Conservation (phyloP, 108 stramenopile species). For the Cyclotella baltica region DNA sequence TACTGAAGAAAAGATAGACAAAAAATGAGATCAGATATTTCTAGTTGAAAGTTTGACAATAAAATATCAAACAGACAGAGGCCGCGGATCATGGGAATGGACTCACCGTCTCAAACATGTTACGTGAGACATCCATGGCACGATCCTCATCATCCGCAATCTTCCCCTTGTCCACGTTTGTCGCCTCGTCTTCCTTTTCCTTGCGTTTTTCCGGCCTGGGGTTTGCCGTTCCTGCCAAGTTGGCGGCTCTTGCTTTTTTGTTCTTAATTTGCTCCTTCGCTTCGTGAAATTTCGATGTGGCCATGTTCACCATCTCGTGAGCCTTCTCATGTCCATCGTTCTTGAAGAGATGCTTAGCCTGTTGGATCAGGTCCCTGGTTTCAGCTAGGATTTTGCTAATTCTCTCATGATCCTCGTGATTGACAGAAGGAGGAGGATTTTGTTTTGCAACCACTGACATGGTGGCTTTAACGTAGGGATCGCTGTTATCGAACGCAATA, state of each 20-base stretch:
- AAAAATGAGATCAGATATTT: not conserved
- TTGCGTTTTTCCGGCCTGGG: not conserved
- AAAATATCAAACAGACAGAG: no score
- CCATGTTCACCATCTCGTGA: conserved; percentile 22
- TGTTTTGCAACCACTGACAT: conserved; percentile 6
- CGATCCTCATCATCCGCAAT: conserved; percentile 20
- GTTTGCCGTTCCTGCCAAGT: no score
- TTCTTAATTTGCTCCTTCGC: conserved; percentile 16
- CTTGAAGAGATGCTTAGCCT: conserved; percentile 22
- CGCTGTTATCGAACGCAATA: conserved; percentile 14
- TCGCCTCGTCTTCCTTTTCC: conserved; percentile 6
- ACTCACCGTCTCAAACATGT: conserved; percentile 38
- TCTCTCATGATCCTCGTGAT: conserved; percentile 17
- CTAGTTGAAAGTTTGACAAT: no score
- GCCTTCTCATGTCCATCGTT: not conserved
- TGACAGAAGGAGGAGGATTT: conserved; percentile 14
- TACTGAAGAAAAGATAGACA: not conserved
- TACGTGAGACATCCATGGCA: conserved; percentile 29
- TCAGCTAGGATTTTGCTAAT: conserved; percentile 23
- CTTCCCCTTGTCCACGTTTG: not conserved
- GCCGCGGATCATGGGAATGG: no score
- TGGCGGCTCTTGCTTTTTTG: not conserved
- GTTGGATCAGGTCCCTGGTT: conserved; percentile 20
- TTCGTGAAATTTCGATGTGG: conserved; percentile 27
- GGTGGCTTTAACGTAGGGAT: conserved; percentile 21